These are phyloP conservation scores for Mycena olivaceomarginata DNA, from an alignment of 768 basidiomycete species.

Conservation along the genomic window DNA sequence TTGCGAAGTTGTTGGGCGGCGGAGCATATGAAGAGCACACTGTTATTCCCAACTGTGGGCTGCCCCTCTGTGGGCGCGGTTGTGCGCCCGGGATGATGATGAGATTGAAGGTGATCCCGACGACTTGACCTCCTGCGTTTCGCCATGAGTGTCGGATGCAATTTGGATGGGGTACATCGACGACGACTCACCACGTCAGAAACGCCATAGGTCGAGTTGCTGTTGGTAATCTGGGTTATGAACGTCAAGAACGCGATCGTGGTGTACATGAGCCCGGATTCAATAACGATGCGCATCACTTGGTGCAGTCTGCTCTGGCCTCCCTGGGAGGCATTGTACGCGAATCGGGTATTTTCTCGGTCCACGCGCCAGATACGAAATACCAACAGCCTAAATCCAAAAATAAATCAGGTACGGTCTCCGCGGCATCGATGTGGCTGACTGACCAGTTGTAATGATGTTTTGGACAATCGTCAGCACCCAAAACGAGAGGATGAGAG, in stretches of 20 bases:
- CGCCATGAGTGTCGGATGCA: background rate
- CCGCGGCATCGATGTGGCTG: background rate
- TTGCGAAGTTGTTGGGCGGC: background rate
- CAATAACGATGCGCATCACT: conserved; percentile 23
- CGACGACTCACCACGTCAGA: conserved; percentile 3
- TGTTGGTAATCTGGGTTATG: conserved; percentile 11
- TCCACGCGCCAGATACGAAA: conserved; percentile 25
- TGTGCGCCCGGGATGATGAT: conserved; percentile 28
- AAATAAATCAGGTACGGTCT: background rate
- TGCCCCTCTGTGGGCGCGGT: background rate
- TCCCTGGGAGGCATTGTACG: background rate
- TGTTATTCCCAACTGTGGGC: background rate
- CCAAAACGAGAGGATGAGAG: conserved; percentile 17
- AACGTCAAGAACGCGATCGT: background rate
- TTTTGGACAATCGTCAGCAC: conserved; percentile 29
- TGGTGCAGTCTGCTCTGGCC: background rate
- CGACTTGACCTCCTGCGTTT: conserved; percentile 10
- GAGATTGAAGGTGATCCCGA: conserved; percentile 32
- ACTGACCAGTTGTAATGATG: conserved; percentile 21
- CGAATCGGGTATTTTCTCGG: background rate
- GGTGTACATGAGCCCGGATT: conserved; percentile 36
- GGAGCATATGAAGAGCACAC: background rate
- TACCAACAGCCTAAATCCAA: background rate
- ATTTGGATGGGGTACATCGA: background rate
- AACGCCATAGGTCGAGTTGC: conserved; percentile 11